These are phyloP conservation scores for Cryptococcus sp. DNA, from an alignment of 1,284 basidiomycete genomes.

Conservation along the genomic window DNA sequence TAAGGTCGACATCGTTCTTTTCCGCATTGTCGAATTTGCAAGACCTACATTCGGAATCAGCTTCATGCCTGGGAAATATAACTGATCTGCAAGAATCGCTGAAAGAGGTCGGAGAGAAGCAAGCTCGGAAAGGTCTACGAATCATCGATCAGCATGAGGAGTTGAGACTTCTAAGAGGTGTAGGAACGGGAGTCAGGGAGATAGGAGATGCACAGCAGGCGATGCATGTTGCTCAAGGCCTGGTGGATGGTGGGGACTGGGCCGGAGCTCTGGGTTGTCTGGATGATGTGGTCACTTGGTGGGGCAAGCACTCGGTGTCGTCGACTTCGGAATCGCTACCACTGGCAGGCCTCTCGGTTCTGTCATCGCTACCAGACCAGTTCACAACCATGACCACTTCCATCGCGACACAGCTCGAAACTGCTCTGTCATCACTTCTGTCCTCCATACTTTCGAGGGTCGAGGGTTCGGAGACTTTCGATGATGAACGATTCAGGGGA, in stretches of 20 bases:
- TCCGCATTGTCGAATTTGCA: constrained; percentile 91
- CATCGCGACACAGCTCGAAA: constrained; percentile 71
- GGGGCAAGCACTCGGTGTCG: constrained; percentile 47
- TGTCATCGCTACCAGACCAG: constrained; percentile 64
- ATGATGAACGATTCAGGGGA: constrained; percentile 31
- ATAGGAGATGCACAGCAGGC: constrained; percentile 71
- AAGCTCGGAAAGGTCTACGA: constrained; percentile 70
- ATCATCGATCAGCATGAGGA: constrained; percentile 65
- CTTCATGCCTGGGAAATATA: constrained; percentile 74
- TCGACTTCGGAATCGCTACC: constrained; percentile 15
- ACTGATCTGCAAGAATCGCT: constrained; percentile 66
- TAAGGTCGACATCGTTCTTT: constrained; percentile 90
- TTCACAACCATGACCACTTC: constrained; percentile 62
- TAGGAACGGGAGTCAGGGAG: constrained; percentile 62
- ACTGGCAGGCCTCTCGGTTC: constrained; percentile 60
- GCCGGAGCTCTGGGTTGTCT: constrained; percentile 72
- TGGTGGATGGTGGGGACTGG: constrained; percentile 80
- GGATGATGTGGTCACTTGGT: constrained; percentile 67
- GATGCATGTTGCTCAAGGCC: constrained; percentile 61
- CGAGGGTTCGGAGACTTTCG: constrained; percentile 40
- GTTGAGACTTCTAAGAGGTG: constrained; percentile 58
- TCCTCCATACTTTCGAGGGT: constrained; percentile 56
- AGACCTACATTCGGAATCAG: constrained; percentile 82
- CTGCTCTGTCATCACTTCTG: constrained; percentile 68
- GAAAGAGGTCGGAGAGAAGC: constrained; percentile 68